Percentiles rank a stretch among this genome's conserved stretches.
Evolutionary conservation across 2,329 filamentous ascomycete genomes (phyloP).

Genomic region (Plectosphaerella sp.): DNA sequence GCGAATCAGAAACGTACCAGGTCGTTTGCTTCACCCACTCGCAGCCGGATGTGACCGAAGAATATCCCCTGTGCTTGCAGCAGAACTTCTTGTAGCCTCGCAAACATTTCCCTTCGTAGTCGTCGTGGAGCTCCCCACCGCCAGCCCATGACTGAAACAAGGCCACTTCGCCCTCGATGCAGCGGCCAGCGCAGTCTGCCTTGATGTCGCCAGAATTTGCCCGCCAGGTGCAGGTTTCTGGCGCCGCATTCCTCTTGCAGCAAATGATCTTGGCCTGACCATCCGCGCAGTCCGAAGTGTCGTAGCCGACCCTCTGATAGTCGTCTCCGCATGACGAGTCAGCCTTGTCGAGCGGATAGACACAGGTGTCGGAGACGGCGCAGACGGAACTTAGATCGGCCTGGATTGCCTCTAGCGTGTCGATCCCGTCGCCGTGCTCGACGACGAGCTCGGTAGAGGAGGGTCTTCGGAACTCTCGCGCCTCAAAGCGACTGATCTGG

Average conservation of each 20-base stretch:
- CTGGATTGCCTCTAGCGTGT: background rate
- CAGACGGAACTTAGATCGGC: background rate
- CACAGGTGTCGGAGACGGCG: background rate
- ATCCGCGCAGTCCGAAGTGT: background rate
- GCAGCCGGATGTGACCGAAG: background rate
- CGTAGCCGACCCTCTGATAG: background rate
- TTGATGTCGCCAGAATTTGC: background rate
- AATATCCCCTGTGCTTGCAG: background rate
- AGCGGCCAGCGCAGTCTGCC: background rate
- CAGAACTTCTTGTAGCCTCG: background rate
- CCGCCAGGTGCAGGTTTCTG: background rate
- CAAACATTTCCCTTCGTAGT: background rate
- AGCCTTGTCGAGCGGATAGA: background rate
- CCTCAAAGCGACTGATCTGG: constrained; percentile 12
- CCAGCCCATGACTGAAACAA: background rate
- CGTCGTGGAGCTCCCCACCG: too few species aligned
- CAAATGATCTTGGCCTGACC: background rate
- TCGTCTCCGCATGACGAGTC: background rate
- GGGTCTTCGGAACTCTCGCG: background rate
- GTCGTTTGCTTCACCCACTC: background rate
- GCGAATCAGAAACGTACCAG: background rate
- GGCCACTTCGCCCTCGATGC: background rate
- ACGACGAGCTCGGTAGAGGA: background rate
- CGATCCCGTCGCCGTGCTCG: background rate
- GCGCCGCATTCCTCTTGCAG: background rate